Evolutionary conservation across 352 stramenopile species (phyloP), one percentile per base, ranked within the genome.

Genomic region (Phytophthora sp.): DNA sequence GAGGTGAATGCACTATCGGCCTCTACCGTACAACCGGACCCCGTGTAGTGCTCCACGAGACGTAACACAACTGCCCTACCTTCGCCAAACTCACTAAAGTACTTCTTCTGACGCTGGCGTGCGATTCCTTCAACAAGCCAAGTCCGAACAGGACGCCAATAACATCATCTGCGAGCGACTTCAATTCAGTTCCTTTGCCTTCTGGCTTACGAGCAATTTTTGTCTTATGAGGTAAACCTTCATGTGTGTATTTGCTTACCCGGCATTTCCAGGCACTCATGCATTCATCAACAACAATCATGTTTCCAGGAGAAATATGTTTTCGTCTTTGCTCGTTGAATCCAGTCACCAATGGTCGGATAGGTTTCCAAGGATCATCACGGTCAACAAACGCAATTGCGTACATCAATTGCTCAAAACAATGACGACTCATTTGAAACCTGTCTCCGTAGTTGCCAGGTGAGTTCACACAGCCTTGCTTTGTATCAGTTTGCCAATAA

Each of bases 161-260:
- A 7, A 35, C 33, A 1, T 23, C 51, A 47, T 58, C 51, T 3
- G 35, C 51, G 21, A 58, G 36, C 7, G 33, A 12, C 7, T 58
- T 38, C 12, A 58, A n/a, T n/a, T n/a, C n/a, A n/a, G n/a, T n/a
- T n/a, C 3, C 24, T 29, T 27, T 3, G 24, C 51, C 16, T 13
- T 47, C 23, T 18, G 33, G 51, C n/a, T 58, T 58, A 18, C 51
- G n/a, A 13, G 26, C 16, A 26, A 49, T 58, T 36, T 49, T 58
- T 16, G 51, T 58, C 20, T 58, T 49, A 18, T 58, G 51, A 2
- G 51, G 35, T 2, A 49, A 3, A 8, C 35, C 51, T 29, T 58
- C 51, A 12, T 26, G 15, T 4, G 4, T 18, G 9, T 49, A 58
- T 16, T 58, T 58, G 4, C 6, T 13, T 21, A 36, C 7, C 16